Percentiles rank a stretch among this genome's conserved stretches.
These are phyloP conservation scores for Cryptococcus jaspeensis DNA, from an alignment of 1,284 basidiomycete species.

Conservation along the genomic window DNA sequence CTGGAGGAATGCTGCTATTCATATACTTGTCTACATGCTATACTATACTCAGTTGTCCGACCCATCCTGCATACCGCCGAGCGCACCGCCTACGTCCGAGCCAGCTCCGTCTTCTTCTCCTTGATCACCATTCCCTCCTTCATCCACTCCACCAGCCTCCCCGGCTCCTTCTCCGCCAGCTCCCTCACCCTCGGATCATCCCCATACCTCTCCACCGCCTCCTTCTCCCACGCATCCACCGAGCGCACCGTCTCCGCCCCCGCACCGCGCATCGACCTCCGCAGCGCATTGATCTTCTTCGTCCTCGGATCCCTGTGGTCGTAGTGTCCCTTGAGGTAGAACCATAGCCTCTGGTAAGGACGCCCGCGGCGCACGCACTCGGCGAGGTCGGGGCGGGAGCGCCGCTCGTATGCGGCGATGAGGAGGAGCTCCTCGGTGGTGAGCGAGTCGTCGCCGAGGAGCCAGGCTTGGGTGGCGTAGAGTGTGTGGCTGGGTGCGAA, in stretches of 20 bases:
- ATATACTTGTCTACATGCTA: no score
- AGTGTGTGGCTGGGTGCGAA: conserved; percentile 9
- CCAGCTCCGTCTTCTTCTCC: no score
- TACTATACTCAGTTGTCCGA: no score
- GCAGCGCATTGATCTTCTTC: background rate
- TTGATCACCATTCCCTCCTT: background rate
- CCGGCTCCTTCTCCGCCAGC: background rate
- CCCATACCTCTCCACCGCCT: background rate
- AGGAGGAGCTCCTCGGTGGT: conserved; percentile 4
- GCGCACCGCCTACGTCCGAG: no score
- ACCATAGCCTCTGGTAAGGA: conserved; percentile 12
- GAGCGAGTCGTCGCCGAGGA: background rate
- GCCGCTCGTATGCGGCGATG: conserved; percentile 5
- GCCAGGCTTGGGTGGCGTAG: conserved; percentile 3
- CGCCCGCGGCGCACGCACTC: conserved; percentile 12
- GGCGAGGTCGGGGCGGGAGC: conserved; percentile 16
- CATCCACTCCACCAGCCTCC: background rate
- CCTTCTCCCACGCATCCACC: background rate
- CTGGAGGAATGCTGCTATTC: no score
- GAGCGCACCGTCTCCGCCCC: background rate
- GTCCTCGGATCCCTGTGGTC: background rate
- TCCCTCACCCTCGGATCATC: background rate
- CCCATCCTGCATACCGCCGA: no score
- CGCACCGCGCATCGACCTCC: background rate
- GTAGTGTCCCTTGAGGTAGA: background rate